Evolutionary conservation across 192 early-diverging fungal species (phyloP).

Genomic region (Paraglomus brasilianum): DNA sequence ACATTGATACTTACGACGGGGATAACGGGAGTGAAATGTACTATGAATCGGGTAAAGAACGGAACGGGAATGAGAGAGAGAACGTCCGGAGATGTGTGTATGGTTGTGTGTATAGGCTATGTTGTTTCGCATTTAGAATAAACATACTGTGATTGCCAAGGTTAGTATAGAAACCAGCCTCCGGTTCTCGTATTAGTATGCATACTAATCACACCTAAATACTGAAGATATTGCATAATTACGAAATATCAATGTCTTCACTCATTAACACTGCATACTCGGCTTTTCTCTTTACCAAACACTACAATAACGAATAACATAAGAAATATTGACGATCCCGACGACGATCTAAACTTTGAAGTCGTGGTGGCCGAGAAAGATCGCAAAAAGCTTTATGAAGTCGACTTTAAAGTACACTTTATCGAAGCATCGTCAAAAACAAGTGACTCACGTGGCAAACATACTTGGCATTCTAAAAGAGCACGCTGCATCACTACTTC

Average conservation of each 20-base stretch:
- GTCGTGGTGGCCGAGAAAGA: slow-evolving; percentile 60
- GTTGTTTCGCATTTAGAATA: background rate
- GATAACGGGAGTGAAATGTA: background rate
- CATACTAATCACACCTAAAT: background rate
- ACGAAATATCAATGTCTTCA: too few relatives aligned
- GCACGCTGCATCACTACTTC: slow-evolving; percentile 74
- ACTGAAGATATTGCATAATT: background rate
- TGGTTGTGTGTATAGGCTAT: background rate
- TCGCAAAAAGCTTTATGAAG: slow-evolving; percentile 65
- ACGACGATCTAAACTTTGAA: slow-evolving; percentile 57
- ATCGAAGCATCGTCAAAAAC: slow-evolving; percentile 52
- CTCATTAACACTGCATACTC: background rate
- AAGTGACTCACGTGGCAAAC: slow-evolving; percentile 68
- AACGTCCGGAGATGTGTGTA: too few relatives aligned
- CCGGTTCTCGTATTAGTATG: background rate
- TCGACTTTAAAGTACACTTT: slow-evolving; percentile 71
- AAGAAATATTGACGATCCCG: slow-evolving; percentile 51
- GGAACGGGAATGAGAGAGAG: background rate
- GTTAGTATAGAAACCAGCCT: background rate
- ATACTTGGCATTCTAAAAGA: slow-evolving; percentile 67
- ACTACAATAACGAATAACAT: slow-evolving; percentile 26
- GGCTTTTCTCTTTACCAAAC: too few relatives aligned
- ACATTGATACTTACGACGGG: background rate
- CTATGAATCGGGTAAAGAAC: background rate
- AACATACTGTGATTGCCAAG: background rate